These are phyloP conservation scores for Penicillium sp. DNA, from an alignment of 2,329 filamentous ascomycete species.

Conservation along the genomic window DNA sequence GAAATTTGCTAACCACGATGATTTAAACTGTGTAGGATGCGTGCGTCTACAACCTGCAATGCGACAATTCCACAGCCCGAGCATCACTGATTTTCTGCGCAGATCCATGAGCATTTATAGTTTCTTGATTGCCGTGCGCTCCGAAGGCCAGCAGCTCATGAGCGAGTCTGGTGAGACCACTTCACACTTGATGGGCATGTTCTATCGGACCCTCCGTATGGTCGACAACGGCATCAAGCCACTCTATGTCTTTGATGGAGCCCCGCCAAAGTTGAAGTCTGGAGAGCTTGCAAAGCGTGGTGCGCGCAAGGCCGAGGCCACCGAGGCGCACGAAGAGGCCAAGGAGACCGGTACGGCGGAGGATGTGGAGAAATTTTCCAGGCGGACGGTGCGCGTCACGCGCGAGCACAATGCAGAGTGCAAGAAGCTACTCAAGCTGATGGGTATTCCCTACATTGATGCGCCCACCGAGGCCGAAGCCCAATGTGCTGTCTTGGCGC, in stretches of 20 bases:
- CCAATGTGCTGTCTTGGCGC: constrained; percentile 84
- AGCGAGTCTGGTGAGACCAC: constrained; percentile 94
- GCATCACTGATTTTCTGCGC: constrained; percentile 17
- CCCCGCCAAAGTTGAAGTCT: constrained; percentile 93
- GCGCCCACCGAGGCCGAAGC: constrained; percentile 96
- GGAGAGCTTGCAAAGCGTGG: constrained; percentile 95
- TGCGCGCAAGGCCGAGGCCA: constrained; percentile 88
- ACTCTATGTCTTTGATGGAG: constrained; percentile 95
- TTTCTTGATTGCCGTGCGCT: constrained; percentile 95
- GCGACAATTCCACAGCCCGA: not conserved
- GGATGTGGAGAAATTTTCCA: constrained; percentile 96
- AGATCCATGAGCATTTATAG: constrained; percentile 98
- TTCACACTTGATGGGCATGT: constrained; percentile 98
- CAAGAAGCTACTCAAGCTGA: constrained; percentile 80
- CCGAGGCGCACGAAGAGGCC: constrained; percentile 83
- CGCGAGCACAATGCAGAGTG: constrained; percentile 94
- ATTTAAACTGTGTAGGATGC: constrained; percentile 48
- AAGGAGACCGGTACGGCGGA: constrained; percentile 95
- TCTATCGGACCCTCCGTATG: constrained; percentile 96
- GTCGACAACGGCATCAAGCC: constrained; percentile 99
- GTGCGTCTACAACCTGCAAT: constrained; percentile 32
- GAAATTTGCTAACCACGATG: not conserved
- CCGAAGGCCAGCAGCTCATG: constrained; percentile 92
- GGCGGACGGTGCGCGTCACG: constrained; percentile 89
- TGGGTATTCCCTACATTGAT: constrained; percentile 93